A percentile compares a stretch with the other conserved stretches of the same genome.
phyloP scores from a whole-genome alignment of 176 grass and related monocot genomes.

The Carex kokanica region DNA sequence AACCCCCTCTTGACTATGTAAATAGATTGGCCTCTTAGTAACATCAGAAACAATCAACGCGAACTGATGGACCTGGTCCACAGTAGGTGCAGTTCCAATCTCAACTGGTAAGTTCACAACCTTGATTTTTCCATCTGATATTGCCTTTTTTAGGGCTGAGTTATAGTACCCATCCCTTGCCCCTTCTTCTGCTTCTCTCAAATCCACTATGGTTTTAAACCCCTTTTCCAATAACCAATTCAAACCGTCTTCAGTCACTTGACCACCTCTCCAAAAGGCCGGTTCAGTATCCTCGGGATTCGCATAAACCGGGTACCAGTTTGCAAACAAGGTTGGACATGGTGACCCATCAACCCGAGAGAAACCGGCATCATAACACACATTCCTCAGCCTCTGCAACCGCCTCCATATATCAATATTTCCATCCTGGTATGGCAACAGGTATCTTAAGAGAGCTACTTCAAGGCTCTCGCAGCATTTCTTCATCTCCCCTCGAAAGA shows the following conservation, averaged over 20 bases:
- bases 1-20: slow-evolving; percentile 89
- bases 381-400: slow-evolving; percentile 83
- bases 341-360: slow-evolving; percentile 65
- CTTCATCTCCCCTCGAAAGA: slow-evolving; percentile 93
- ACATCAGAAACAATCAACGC: slow-evolving; percentile 63
- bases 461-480: slow-evolving; percentile 89
- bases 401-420: slow-evolving; percentile 64
- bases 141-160: slow-evolving; percentile 48
- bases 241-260: slow-evolving; percentile 79
- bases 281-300: slow-evolving; percentile 56
- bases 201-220: slow-evolving; percentile 90
- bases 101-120: slow-evolving; percentile 82
- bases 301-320: slow-evolving; percentile 75
- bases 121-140: slow-evolving; percentile 75
- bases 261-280: slow-evolving; percentile 94
- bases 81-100: slow-evolving; percentile 64
- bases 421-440: slow-evolving; percentile 35
- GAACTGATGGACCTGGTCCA: slow-evolving; percentile 74
- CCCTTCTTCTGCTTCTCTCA: slow-evolving; percentile 51
- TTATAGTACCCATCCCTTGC: slow-evolving; percentile 69
- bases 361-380: slow-evolving; percentile 84
- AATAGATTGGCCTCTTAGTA: slow-evolving; percentile 66
- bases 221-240: slow-evolving; percentile 62
- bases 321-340: slow-evolving; percentile 84
- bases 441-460: slow-evolving; percentile 65